Evolutionary conservation across 1,284 basidiomycete species (phyloP).

Genomic region (Puccinia hordei): DNA sequence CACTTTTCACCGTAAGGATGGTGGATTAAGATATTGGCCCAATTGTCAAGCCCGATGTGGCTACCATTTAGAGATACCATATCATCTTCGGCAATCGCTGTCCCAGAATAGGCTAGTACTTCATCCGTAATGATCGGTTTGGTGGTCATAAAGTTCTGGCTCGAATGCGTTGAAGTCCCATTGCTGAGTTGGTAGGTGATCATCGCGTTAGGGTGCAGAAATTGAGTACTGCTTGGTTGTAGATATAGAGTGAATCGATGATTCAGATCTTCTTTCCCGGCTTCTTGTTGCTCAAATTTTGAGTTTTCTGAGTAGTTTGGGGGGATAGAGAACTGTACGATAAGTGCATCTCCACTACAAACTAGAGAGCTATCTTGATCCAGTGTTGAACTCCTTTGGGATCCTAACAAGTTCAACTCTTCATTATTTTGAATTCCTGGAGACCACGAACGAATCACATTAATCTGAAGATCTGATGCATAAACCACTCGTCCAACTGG

Average conservation of each 20-base stretch:
- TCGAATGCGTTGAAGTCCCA: neutral
- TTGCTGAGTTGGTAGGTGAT: conserved; percentile 51
- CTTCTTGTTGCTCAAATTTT: neutral
- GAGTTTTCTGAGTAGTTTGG: neutral
- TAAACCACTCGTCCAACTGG: conserved; percentile 3
- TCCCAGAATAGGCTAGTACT: conserved; percentile 55
- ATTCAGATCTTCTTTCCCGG: neutral
- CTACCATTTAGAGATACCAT: conserved; percentile 9
- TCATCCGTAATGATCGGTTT: conserved; percentile 51
- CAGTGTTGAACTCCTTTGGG: neutral
- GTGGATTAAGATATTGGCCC: conserved; percentile 54
- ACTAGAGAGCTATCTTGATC: neutral
- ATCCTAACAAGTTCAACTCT: neutral
- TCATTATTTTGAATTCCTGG: neutral
- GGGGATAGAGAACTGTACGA: conserved; percentile 1
- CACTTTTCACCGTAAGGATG: conserved; percentile 15
- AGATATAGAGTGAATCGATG: conserved; percentile 50
- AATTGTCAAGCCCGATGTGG: conserved; percentile 46
- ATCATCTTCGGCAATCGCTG: conserved; percentile 52
- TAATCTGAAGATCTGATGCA: conserved; percentile 5
- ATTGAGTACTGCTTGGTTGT: conserved; percentile 53
- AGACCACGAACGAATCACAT: neutral
- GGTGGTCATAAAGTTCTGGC: conserved; percentile 43
- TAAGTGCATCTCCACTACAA: conserved; percentile 12
- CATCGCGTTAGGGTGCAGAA: conserved; percentile 55